phyloP scores from a whole-genome alignment of 306 rosid genomes.

The Parietaria judaica region DNA sequence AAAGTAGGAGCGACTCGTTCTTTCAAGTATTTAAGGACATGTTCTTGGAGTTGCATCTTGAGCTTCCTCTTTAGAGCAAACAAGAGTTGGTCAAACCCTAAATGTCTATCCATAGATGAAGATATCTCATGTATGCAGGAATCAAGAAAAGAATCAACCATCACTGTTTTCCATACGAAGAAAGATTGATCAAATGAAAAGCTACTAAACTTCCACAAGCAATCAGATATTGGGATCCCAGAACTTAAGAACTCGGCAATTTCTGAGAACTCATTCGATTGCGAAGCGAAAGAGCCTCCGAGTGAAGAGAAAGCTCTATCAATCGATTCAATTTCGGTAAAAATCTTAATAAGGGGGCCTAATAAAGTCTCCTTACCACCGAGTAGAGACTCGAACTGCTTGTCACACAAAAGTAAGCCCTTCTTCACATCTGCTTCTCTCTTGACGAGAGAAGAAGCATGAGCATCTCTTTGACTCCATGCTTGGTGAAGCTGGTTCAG shows the following conservation, averaged over 20 bases:
- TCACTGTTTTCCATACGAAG: slow-evolving; percentile 79
- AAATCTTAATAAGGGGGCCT: slow-evolving; percentile 64
- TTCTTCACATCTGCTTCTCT: slow-evolving; percentile 81
- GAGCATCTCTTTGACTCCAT: slow-evolving; percentile 83
- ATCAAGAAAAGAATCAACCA: slow-evolving; percentile 81
- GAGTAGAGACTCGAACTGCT: slow-evolving; percentile 64
- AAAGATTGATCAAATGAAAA: slow-evolving; percentile 56
- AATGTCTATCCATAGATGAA: slow-evolving; percentile 76
- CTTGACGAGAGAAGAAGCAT: slow-evolving; percentile 56
- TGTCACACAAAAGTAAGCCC: slow-evolving; percentile 51
- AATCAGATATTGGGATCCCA: slow-evolving; percentile 68
- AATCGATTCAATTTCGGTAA: slow-evolving; percentile 61
- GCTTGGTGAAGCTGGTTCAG: slow-evolving; percentile 84
- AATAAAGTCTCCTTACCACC: slow-evolving; percentile 38
- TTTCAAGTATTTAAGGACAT: slow-evolving; percentile 54
- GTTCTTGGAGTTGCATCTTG: slow-evolving; percentile 75
- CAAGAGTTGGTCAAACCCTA: slow-evolving; percentile 80
- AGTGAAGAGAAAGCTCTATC: slow-evolving; percentile 48
- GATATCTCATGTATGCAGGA: slow-evolving; percentile 79
- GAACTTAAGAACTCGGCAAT: slow-evolving; percentile 58
- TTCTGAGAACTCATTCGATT: slow-evolving; percentile 37
- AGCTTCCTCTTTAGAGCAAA: slow-evolving; percentile 73
- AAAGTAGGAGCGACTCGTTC: slow-evolving; percentile 69
- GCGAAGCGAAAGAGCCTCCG: slow-evolving; percentile 37
- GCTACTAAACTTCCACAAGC: slow-evolving; percentile 72